Evolutionary conservation across 83 land plant species (phyloP), one percentile per base, ranked within the genome.

Genomic region (Thuja plicata): DNA sequence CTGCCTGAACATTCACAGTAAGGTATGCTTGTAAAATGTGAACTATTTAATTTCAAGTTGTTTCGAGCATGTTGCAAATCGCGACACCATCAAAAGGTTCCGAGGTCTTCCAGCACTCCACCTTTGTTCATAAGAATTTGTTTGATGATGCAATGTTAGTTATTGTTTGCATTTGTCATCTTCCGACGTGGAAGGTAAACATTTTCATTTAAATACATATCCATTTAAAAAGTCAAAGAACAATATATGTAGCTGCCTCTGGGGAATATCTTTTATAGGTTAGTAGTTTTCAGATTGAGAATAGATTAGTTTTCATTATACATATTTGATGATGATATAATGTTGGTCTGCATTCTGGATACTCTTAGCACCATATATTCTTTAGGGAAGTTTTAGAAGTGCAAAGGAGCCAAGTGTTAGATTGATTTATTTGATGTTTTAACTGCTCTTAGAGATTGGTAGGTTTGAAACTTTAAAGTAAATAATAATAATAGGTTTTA

Each of bases 21-120:
- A 76, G 79, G 79, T 76, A 76, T 76, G 79, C 79, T 35, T 76
- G 79, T 32, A 76, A 76, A 76, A 76, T 76, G 79, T 76, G 17
- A 76, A 12, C 78, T 73, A 73, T 62, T 76, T 76, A 76, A 76
- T 76, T 34, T 76, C 79, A 76, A 76, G 79, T 34, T 76, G 38
- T 76, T 34, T 50, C 12, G 79, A 76, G 17, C 38, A 76, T 15
- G 35, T 76, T 35, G 17, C 38, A 76, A 12, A 76, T 76, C 79
- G 35, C 16, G 13, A 32, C 40, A 34, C 79, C 15, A 32, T 76
- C 34, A 16, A 34, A 35, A 76, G 3, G 38, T 13, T 35, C 17
- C 15, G 40, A 76, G 15, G 79, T 76, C 79, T 32, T 76, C 79
- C 79, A 35, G 79, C 19, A 0, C 3, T 12, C 17, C 17, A 34